Conservation (phyloP, 306 rosid genomes). For the Sophora flavescens region DNA sequence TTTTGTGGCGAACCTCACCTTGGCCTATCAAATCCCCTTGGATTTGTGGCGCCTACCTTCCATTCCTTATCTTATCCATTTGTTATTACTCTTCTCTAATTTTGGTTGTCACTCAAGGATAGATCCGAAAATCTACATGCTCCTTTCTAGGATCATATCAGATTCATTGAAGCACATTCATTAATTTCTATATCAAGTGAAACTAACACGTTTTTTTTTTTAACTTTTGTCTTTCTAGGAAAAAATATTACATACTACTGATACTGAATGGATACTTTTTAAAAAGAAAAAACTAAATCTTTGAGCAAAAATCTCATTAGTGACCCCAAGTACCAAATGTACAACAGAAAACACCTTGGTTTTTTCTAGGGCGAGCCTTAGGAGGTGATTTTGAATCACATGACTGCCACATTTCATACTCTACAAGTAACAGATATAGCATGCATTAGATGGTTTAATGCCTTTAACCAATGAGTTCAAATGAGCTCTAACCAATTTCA, state of each 20-base stretch:
- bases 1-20: too few species aligned
- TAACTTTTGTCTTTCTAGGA: not conserved
- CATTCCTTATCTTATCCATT: too few species aligned
- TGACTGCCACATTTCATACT: not conserved
- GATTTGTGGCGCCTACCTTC: too few species aligned
- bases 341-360: not conserved
- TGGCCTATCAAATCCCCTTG: too few species aligned
- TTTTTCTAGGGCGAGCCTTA: not conserved
- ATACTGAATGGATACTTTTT: not conserved
- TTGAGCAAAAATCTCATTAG: not conserved
- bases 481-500: conserved; percentile 1
- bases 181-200: too few species aligned
- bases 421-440: not conserved
- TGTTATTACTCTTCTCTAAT: too few species aligned
- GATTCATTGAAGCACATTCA: too few species aligned
- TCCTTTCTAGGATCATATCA: too few species aligned
- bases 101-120: too few species aligned
- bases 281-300: not conserved
- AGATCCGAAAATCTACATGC: too few species aligned
- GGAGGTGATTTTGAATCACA: not conserved
- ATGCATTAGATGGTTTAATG: not conserved
- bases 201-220: not conserved
- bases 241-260: not conserved
- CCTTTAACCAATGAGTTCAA: not conserved
- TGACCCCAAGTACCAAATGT: conserved; percentile 15